Conservation (phyloP, 169 alveolate species). For the Plasmodium adleri region DNA sequence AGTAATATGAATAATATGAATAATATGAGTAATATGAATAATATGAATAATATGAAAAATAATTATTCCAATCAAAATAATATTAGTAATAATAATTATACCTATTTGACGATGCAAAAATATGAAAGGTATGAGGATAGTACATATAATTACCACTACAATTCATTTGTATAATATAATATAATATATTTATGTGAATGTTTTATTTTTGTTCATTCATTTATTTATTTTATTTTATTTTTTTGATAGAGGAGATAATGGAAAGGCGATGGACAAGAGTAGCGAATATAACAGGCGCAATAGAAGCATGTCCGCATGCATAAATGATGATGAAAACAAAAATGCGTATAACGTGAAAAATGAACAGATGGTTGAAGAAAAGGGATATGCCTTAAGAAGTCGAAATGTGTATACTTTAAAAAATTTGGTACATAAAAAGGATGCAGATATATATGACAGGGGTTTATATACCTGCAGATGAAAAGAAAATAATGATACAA, state of each 20-base stretch:
- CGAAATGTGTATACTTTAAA: conserved; percentile 39
- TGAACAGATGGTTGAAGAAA: conserved; percentile 18
- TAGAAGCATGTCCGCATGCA: conserved; percentile 53
- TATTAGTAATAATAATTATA: conserved; percentile 22
- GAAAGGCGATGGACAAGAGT: conserved; percentile 9
- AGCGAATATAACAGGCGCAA: conserved; percentile 51
- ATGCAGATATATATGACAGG: conserved; percentile 28
- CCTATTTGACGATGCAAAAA: conserved; percentile 16
- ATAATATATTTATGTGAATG: neutral
- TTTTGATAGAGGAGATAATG: conserved; percentile 20
- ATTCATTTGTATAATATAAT: neutral
- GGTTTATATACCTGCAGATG: conserved; percentile 39
- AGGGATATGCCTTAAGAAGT: conserved; percentile 24
- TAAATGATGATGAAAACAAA: conserved; percentile 47
- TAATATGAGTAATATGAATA: no score
- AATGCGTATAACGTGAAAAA: conserved; percentile 32
- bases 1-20: no score
- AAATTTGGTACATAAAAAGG: conserved; percentile 45
- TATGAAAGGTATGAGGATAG: conserved; percentile 42
- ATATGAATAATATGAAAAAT: no score
- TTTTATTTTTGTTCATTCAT: neutral
- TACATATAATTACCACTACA: no score
- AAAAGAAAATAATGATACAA: neutral
- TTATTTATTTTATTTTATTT: neutral
- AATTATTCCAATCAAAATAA: no score